Base-by-base conservation (phyloP, 192 early-diverging fungal species). In the Fimicolochytrium jonesii region DNA sequence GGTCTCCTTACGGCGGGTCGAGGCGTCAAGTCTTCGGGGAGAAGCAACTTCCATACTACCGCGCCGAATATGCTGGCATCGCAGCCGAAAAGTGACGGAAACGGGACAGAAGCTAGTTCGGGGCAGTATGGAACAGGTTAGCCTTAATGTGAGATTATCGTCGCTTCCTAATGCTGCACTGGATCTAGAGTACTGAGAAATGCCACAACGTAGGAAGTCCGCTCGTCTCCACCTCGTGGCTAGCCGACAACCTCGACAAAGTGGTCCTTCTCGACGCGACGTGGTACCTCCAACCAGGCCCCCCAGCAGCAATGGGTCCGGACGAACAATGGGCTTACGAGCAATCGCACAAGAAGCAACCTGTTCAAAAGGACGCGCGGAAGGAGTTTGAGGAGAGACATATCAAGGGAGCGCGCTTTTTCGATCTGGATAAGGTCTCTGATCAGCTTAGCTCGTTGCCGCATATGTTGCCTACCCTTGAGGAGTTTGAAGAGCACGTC, bases 241-340 rank as follows among this genome's bases (percentile, higher is more conserved):
- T 90, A 17, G 70, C 60, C 37, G 72, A 71, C 32, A 83, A 88
- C 67, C 68, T 87, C 26, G 59, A 72, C 33, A 61, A 64, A 0
- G 85, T 93, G 51, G 84, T 87, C n/a, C 74, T 91, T 2, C 66
- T 98, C 1, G 95, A 98, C 73, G 89, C 88, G 31, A 91, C 90
- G 15, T 98, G 93, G 93, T 88, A 95, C 73, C 86, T 95, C 74
- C 90, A 91, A 9, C 82, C 82, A 80, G 22, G 87, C 37, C 72
- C 53, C 72, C 87, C 25, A 45, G 42, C 45, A 33, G 1, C 31
- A 34, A 42, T 58, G n/a, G 26, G 55, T 4, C 23, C 13, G 23
- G 57, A 58, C 15, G 56, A 41, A 41, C 39, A 59, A 7, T 67
- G 56, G 48, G 37, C 37, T 9, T 72, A 80, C 65, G 64, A 78